Conservation (phyloP, 768 basidiomycete species). For the Ramaria sp. region DNA sequence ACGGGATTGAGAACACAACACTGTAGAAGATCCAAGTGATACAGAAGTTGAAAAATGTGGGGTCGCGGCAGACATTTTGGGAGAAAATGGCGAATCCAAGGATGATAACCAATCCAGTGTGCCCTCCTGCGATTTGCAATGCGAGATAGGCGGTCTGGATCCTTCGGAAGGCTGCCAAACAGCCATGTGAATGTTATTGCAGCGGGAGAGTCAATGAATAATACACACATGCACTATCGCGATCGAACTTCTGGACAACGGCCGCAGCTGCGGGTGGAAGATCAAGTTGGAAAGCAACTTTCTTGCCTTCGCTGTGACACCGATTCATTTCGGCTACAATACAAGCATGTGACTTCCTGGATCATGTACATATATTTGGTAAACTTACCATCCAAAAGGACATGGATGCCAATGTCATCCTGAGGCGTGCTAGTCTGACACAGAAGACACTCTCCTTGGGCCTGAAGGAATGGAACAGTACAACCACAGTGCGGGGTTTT, state of each 20-base stretch:
- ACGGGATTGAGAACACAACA: slow-evolving; percentile 41
- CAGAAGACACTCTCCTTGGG: neutral
- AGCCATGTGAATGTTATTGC: neutral
- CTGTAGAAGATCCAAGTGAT: slow-evolving; percentile 47
- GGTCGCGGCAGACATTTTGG: slow-evolving; percentile 34
- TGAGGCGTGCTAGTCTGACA: neutral
- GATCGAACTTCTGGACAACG: neutral
- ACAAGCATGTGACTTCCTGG: neutral
- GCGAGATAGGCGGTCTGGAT: slow-evolving; percentile 28
- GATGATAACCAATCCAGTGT: slow-evolving; percentile 40
- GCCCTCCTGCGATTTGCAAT: slow-evolving; percentile 41
- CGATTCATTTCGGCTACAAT: neutral
- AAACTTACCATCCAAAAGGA: neutral
- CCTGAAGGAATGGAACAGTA: neutral
- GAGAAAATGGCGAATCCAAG: slow-evolving; percentile 35
- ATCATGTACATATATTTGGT: neutral
- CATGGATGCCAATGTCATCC: neutral
- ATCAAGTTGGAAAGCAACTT: neutral
- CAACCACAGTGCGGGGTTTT: neutral
- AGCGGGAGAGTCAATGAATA: neutral
- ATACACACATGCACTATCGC: neutral
- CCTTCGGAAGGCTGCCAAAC: neutral
- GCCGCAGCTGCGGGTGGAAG: neutral
- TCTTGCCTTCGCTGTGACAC: neutral
- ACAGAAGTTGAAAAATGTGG: slow-evolving; percentile 48